phyloP scores from a whole-genome alignment of 73 alveolate species.

The Stentor roeselii region DNA sequence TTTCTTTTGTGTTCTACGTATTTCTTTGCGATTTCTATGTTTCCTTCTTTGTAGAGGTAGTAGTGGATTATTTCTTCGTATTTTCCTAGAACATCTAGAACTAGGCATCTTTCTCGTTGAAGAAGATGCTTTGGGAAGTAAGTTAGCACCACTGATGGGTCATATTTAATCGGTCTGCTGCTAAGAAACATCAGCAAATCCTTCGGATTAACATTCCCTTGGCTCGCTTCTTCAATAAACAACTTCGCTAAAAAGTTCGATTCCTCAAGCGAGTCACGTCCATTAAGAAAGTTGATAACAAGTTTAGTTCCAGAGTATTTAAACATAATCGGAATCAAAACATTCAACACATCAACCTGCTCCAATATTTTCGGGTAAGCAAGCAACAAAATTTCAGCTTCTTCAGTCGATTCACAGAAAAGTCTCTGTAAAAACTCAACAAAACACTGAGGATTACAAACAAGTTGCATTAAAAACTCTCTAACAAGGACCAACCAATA shows the following conservation, averaged over 20 bases:
- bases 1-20: neutral
- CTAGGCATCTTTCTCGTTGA: slow-evolving; percentile 15
- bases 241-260: slow-evolving; percentile 1
- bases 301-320: slow-evolving; percentile 5
- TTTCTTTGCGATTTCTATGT: neutral
- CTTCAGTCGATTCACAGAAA: neutral
- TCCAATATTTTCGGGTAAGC: neutral
- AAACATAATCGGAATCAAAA: neutral
- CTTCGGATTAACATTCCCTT: slow-evolving; percentile 17
- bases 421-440: neutral
- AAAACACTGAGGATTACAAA: neutral
- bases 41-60: slow-evolving; percentile 8
- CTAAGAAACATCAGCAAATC: neutral
- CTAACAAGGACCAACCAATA: neutral
- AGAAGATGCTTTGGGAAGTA: slow-evolving; percentile 5
- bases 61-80: slow-evolving; percentile 24
- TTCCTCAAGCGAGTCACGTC: neutral
- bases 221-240: neutral
- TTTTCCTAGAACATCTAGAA: neutral
- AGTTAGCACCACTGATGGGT: slow-evolving; percentile 6
- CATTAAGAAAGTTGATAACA: neutral
- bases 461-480: neutral
- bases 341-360: neutral
- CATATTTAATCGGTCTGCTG: neutral
- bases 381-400: neutral